Conservation (phyloP, 495 filamentous ascomycete species). For the Neurospora hispaniola region DNA sequence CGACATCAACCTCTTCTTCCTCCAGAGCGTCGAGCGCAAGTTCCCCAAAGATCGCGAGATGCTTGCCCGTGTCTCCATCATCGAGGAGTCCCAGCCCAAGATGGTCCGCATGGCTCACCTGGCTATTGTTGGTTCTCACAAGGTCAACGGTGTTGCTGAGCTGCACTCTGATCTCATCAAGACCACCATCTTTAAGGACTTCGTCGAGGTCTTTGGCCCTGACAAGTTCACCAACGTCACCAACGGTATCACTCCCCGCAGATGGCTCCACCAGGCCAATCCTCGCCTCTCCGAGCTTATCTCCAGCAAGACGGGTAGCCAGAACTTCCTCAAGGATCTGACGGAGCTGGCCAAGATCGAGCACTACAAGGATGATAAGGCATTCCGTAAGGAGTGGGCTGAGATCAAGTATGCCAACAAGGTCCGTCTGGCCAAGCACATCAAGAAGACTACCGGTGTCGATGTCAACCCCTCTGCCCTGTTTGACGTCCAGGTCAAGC, state of each 20-base stretch:
- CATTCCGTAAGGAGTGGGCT: conserved; percentile 83
- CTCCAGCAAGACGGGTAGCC: conserved; percentile 71
- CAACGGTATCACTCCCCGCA: conserved; percentile 88
- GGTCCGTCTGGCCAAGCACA: conserved; percentile 77
- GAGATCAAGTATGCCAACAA: conserved; percentile 68
- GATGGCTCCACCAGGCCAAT: conserved; percentile 97
- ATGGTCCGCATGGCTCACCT: conserved; percentile 96
- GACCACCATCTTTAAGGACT: conserved; percentile 99
- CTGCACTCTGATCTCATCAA: conserved; percentile 94
- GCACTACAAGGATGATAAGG: conserved; percentile 66
- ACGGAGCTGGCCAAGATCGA: conserved; percentile 78
- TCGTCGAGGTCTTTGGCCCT: conserved; percentile 82
- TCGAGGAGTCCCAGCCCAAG: conserved; percentile 95
- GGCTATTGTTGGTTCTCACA: conserved; percentile 94
- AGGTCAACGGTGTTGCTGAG: conserved; percentile 97
- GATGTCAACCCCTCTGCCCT: conserved; percentile 78
- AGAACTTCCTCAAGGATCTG: conserved; percentile 79
- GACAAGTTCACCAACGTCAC: conserved; percentile 99
- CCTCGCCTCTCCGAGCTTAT: conserved; percentile 86
- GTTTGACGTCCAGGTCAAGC: conserved; percentile 97
- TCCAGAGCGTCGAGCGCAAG: conserved; percentile 76
- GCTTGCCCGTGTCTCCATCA: conserved; percentile 78
- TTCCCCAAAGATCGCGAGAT: conserved; percentile 88
- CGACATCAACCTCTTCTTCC: conserved; percentile 91
- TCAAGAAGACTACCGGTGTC: conserved; percentile 67